Percentiles rank a stretch among this genome's conserved stretches.
Conservation (phyloP, 2,329 filamentous ascomycete species). For the Beauveria sp. region DNA sequence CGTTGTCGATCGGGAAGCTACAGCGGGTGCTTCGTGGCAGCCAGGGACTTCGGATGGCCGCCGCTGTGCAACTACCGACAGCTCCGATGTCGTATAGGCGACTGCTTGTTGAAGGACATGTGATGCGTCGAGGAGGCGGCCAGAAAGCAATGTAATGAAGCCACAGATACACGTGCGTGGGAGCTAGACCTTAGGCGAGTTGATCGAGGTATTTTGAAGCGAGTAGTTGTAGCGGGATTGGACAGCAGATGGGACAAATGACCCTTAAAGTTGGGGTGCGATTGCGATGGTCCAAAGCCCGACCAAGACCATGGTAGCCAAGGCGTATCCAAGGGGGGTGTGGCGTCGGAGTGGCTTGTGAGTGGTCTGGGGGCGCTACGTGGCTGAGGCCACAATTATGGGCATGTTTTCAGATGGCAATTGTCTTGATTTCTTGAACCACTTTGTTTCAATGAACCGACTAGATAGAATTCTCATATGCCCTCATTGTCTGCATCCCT, state of each 20-base stretch:
- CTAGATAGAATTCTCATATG: too few relatives aligned
- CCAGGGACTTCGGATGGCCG: neutral
- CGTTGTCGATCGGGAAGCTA: neutral
- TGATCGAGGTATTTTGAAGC: neutral
- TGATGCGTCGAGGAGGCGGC: neutral
- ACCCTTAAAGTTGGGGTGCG: slow-evolving; percentile 6
- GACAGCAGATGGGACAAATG: neutral
- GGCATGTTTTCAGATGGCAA: too few relatives aligned
- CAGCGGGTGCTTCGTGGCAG: neutral
- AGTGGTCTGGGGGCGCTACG: neutral
- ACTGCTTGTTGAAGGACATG: neutral
- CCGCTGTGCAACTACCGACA: neutral
- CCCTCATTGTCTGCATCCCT: too few relatives aligned
- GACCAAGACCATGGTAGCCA: neutral
- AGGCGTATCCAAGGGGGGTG: neutral
- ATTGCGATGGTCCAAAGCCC: neutral
- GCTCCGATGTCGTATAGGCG: neutral
- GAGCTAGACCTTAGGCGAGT: neutral
- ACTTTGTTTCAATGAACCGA: too few relatives aligned
- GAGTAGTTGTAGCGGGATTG: neutral
- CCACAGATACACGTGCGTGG: neutral
- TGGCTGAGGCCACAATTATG: neutral
- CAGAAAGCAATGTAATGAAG: neutral
- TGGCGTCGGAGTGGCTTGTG: slow-evolving; percentile 6
- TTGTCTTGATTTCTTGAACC: too few relatives aligned